phyloP scores from a whole-genome alignment of 148 eudicot genomes.

The Beta vulgaris region DNA sequence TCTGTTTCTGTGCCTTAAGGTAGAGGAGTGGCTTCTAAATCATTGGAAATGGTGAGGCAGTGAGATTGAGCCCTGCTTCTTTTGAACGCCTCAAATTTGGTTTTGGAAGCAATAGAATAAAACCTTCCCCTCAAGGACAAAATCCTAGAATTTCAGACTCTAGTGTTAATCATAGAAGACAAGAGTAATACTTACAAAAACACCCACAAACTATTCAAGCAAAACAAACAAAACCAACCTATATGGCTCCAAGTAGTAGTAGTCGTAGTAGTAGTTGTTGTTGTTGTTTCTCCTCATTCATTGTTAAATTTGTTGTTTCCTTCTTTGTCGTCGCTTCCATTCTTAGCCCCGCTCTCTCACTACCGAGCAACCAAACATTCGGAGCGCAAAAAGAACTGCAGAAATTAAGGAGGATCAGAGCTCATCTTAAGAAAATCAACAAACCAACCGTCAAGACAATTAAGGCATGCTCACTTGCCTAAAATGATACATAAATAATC shows the following conservation, averaged over 20 bases:
- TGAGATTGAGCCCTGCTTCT: conserved; percentile 28
- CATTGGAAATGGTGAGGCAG: conserved; percentile 35
- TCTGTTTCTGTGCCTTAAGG: conserved; percentile 25
- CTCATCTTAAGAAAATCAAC: conserved; percentile 64
- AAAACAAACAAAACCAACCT: conserved; percentile 30
- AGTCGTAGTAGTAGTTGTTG: neutral
- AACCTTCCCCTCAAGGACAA: conserved; percentile 49
- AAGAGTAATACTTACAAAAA: conserved; percentile 36
- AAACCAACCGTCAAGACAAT: conserved; percentile 88
- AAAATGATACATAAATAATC: neutral
- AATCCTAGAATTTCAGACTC: conserved; percentile 46
- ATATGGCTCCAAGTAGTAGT: conserved; percentile 33
- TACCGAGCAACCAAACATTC: conserved; percentile 56
- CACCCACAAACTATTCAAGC: conserved; percentile 28
- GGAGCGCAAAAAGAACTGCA: conserved; percentile 54
- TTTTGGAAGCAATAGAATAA: conserved; percentile 16
- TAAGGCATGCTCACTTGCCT: conserved; percentile 46
- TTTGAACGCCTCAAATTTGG: conserved; percentile 21
- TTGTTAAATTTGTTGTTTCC: conserved; percentile 47
- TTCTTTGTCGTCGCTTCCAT: conserved; percentile 33
- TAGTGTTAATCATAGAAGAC: conserved; percentile 42
- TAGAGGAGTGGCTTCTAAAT: conserved; percentile 6
- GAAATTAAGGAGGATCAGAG: conserved; percentile 53
- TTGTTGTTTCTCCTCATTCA: conserved; percentile 44
- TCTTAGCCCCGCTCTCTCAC: conserved; percentile 33